Conservation (phyloP, 73 alveolate genomes). For the Paramecium primaurelia region DNA sequence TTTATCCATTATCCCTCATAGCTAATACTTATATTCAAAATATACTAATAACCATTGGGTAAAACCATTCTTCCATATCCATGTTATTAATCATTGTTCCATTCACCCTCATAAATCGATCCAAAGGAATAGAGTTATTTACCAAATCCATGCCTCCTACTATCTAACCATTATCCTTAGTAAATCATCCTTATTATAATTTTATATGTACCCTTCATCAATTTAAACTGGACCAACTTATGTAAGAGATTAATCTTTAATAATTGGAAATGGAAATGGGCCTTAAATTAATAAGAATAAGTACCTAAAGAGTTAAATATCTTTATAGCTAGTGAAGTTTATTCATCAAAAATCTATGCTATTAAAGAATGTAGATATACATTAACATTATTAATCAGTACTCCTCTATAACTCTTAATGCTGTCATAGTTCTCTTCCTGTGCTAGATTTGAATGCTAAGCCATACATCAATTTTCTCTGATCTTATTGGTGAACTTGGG, state of each 20-base stretch:
- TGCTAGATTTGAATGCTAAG: not conserved
- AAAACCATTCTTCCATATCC: slow-evolving; percentile 54
- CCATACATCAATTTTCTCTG: not conserved
- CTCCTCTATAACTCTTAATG: slow-evolving; percentile 26
- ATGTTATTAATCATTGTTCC: slow-evolving; percentile 39
- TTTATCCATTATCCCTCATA: slow-evolving; percentile 63
- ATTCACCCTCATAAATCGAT: slow-evolving; percentile 54
- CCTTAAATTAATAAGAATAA: not conserved
- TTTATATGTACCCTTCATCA: not conserved
- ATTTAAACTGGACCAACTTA: not conserved
- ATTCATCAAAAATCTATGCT: slow-evolving; percentile 19
- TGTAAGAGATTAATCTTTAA: not conserved
- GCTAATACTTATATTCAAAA: not conserved
- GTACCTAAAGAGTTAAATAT: slow-evolving; percentile 15
- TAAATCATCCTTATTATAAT: not conserved
- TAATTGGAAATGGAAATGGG: not conserved
- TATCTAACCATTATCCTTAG: slow-evolving; percentile 51
- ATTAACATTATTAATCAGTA: not conserved
- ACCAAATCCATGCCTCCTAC: slow-evolving; percentile 10
- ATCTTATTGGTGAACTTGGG: slow-evolving; percentile 19
- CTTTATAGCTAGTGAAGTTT: not conserved
- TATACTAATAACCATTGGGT: slow-evolving; percentile 54
- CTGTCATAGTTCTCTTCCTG: not conserved
- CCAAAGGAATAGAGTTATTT: not conserved
- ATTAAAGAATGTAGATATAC: not conserved